Conservation (phyloP, 2,329 filamentous ascomycete genomes). For the Colletotrichum orchidophilum region DNA sequence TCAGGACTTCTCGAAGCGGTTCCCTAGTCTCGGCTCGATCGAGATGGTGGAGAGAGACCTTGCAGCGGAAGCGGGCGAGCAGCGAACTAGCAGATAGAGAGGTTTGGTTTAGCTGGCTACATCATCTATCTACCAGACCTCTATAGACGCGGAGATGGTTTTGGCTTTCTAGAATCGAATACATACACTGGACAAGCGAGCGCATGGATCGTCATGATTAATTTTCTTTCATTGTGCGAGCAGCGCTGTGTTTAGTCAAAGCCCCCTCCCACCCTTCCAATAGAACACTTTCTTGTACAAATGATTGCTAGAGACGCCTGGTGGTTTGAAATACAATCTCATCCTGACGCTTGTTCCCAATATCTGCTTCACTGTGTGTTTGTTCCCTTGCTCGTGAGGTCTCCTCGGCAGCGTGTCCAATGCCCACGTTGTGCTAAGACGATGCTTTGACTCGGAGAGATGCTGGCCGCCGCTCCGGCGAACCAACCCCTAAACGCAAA, state of each 20-base stretch:
- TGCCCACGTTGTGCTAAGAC: neutral
- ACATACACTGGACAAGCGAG: slow-evolving; percentile 23
- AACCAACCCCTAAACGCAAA: too few relatives aligned
- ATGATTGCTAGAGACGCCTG: neutral
- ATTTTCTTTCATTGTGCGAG: neutral
- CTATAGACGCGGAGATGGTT: neutral
- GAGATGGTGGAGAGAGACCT: slow-evolving; percentile 86
- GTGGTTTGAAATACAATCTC: neutral
- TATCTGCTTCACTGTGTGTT: neutral
- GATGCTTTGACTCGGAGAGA: neutral
- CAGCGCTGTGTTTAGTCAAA: neutral
- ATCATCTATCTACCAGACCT: neutral
- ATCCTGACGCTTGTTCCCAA: neutral
- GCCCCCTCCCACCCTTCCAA: neutral
- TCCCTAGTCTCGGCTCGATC: slow-evolving; percentile 84
- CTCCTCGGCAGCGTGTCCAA: neutral
- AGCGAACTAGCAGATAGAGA: slow-evolving; percentile 11
- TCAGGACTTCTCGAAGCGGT: slow-evolving; percentile 81
- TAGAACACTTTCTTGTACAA: slow-evolving; percentile 23
- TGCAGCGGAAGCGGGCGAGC: slow-evolving; percentile 46
- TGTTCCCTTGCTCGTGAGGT: neutral
- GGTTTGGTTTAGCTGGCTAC: neutral
- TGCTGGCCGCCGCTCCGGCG: too few relatives aligned
- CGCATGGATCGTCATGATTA: slow-evolving; percentile 7
- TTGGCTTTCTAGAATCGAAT: slow-evolving; percentile 10